phyloP scores from a whole-genome alignment of 768 basidiomycete genomes.

The Hortiboletus campestris region DNA sequence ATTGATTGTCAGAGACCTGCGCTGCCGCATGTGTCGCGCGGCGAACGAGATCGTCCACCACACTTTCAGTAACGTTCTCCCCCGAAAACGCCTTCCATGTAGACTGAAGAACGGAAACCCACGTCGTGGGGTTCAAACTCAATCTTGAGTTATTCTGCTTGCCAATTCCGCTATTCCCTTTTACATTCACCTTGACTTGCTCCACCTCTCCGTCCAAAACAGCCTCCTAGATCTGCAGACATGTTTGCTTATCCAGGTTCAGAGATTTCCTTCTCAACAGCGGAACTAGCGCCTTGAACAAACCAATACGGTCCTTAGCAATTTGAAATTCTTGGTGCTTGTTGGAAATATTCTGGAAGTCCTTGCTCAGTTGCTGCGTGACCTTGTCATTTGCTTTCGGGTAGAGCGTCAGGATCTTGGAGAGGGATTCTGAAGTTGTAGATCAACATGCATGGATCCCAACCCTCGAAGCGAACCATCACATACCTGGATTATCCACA shows the following conservation, averaged over 20 bases:
- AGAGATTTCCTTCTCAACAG: not conserved
- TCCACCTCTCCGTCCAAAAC: slow-evolving; percentile 8
- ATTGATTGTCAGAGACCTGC: not conserved
- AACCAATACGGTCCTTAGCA: slow-evolving; percentile 14
- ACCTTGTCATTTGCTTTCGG: slow-evolving; percentile 12
- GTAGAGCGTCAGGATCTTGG: not conserved
- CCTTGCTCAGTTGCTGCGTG: not conserved
- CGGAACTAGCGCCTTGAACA: slow-evolving; percentile 1
- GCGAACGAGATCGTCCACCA: not conserved
- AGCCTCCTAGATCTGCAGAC: not conserved
- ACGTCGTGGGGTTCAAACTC: too few species aligned
- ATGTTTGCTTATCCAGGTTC: not conserved
- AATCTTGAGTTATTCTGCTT: too few species aligned
- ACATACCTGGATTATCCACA: not conserved
- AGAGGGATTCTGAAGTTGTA: not conserved
- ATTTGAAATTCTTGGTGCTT: slow-evolving; percentile 6
- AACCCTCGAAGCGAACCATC: not conserved
- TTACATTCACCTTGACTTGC: not conserved
- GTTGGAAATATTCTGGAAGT: slow-evolving; percentile 4
- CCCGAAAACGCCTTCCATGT: not conserved
- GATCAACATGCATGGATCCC: not conserved
- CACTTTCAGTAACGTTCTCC: not conserved
- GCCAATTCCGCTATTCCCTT: not conserved
- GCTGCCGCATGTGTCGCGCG: not conserved
- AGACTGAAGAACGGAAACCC: not conserved